phyloP scores from a whole-genome alignment of 495 filamentous ascomycete genomes.

The Xylaria bambusicola region DNA sequence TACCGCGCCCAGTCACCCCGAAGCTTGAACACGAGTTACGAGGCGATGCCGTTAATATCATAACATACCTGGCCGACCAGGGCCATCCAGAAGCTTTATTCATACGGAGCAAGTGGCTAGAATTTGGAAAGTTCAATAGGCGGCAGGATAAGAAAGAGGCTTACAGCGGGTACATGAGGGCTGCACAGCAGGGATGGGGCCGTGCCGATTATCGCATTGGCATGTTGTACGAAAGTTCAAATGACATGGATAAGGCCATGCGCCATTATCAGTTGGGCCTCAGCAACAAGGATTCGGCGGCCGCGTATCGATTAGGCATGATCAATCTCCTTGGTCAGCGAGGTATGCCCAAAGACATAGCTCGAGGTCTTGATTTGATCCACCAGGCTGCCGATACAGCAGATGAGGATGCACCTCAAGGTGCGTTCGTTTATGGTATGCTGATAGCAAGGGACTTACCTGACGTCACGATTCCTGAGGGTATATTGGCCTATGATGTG shows the following conservation, averaged over 20 bases:
- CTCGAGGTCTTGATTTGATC: conserved; percentile 77
- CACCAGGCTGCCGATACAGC: conserved; percentile 79
- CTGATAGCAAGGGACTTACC: conserved; percentile 86
- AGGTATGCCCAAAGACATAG: conserved; percentile 79
- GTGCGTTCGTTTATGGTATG: conserved; percentile 97
- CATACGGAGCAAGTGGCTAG: conserved; percentile 93
- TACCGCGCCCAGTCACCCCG: conserved; percentile 74
- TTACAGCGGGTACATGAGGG: conserved; percentile 77
- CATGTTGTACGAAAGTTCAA: conserved; percentile 95
- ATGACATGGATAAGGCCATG: conserved; percentile 86
- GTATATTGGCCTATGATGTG: conserved; percentile 71
- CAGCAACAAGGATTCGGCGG: conserved; percentile 80
- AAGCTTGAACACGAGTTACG: conserved; percentile 83
- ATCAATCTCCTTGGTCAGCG: conserved; percentile 95
- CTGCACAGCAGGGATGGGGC: conserved; percentile 90
- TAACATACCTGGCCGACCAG: conserved; percentile 85
- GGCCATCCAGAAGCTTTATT: conserved; percentile 93
- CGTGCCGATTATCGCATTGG: conserved; percentile 95
- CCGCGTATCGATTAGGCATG: conserved; percentile 93
- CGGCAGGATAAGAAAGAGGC: conserved; percentile 92
- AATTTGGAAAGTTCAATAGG: conserved; percentile 94
- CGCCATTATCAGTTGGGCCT: conserved; percentile 84
- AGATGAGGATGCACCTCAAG: conserved; percentile 96
- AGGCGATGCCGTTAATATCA: conserved; percentile 87
- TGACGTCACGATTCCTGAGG: conserved; percentile 76